A percentile compares a stretch with the other conserved stretches of the same genome.
Conservation (phyloP, 1,139 yeast species). For the Lodderomyces margitis region DNA sequence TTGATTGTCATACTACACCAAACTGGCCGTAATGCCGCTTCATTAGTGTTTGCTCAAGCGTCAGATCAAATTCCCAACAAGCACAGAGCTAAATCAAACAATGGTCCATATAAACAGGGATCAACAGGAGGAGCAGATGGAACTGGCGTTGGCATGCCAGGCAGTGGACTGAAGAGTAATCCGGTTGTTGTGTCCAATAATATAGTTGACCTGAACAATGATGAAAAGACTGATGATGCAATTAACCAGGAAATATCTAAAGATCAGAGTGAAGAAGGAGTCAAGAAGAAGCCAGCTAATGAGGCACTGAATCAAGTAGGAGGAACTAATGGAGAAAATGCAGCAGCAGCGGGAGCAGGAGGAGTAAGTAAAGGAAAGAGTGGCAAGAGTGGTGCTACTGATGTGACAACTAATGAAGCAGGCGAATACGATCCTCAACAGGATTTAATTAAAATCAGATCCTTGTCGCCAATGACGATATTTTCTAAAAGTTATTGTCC, state of each 20-base stretch:
- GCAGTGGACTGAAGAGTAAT: constrained; percentile 4
- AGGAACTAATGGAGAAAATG: constrained; percentile 9
- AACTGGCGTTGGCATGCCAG: background rate
- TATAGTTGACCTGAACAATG: constrained; percentile 33
- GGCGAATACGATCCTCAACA: constrained; percentile 56
- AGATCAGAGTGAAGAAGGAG: constrained; percentile 16
- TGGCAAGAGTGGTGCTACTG: constrained; percentile 2
- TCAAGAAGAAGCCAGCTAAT: constrained; percentile 4
- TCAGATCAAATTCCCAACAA: constrained; percentile 15
- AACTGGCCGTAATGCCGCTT: constrained; percentile 13
- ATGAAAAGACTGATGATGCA: constrained; percentile 39
- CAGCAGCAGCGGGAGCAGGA: constrained; percentile 2
- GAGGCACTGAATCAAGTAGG: constrained; percentile 3
- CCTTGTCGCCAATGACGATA: constrained; percentile 66
- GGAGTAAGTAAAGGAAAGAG: constrained; percentile 5
- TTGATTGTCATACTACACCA: constrained; percentile 19
- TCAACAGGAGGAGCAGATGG: constrained; percentile 2
- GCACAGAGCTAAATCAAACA: constrained; percentile 6
- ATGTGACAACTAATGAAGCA: constrained; percentile 8
- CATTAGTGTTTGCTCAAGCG: constrained; percentile 16
- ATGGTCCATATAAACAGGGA: constrained; percentile 1
- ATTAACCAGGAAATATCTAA: constrained; percentile 40
- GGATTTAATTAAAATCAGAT: constrained; percentile 58
- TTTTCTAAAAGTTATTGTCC: constrained; percentile 77
- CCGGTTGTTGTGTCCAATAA: constrained; percentile 14